Evolutionary conservation across 169 alveolate species (phyloP), one percentile per base, ranked within the genome.

Genomic region (Plasmodium blacklocki): DNA sequence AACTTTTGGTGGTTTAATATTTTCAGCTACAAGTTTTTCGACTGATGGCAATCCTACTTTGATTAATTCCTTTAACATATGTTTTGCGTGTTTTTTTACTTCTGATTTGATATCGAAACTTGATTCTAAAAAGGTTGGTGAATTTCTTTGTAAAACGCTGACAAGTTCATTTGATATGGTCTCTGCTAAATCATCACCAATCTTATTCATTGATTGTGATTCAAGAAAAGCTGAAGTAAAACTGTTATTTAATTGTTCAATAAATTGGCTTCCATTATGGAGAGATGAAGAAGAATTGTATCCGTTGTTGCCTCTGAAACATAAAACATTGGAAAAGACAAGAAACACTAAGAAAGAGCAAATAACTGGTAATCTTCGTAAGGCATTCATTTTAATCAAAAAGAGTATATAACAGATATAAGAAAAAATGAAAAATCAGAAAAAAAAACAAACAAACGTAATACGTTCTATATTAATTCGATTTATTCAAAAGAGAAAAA

Each of bases 71-170:
- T 19, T 2, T 58, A 85, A 72, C 26, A 85, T 54, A 26, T 29
- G 19, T 59, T 85, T 85, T 43, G 91, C 91, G 47, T 73, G 50
- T 14, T 21, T 23, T 70, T 85, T 85, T 19, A 71, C 15, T 19
- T 85, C 73, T n/a, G 19, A 9, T 71, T 85, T 85, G 43, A 85
- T 54, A 59, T 85, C 86, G 60, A 85, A 85, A 50, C 56, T 59
- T 18, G 45, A 49, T 85, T 85, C 76, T 70, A 85, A 68, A 85
- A 85, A 85, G 39, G 91, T 70, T 70, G 87, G 43, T 59, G 87
- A 68, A 43, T 85, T 70, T 14, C 60, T 56, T 68, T 85, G 85
- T 29, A 85, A 62, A 23, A 73, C 72, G 63, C 49, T 59, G 47
- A 85, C 50, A 14, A 85, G 56, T 71, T 71, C 91, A 64, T 71